These are phyloP conservation scores for Cystoderma amianthinum DNA, from an alignment of 768 basidiomycete genomes.

Conservation along the genomic window DNA sequence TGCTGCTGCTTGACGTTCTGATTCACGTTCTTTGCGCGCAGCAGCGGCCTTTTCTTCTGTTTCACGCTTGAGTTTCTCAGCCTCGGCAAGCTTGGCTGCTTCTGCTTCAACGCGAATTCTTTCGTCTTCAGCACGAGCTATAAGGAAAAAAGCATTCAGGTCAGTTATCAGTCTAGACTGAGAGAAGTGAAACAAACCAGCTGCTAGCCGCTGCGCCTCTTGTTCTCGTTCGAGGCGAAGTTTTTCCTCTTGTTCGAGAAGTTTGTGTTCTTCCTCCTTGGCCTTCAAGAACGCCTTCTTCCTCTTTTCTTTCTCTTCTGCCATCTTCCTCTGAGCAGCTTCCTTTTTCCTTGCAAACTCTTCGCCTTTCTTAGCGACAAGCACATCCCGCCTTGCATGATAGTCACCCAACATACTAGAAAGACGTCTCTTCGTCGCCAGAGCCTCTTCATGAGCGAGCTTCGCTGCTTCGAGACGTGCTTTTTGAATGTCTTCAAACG, in stretches of 20 bases:
- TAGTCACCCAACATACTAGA: slow-evolving; percentile 71
- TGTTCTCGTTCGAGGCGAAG: slow-evolving; percentile 43
- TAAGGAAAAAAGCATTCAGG: slow-evolving; percentile 18
- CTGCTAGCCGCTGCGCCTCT: slow-evolving; percentile 39
- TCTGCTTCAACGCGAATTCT: slow-evolving; percentile 41
- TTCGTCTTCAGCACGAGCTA: slow-evolving; percentile 50
- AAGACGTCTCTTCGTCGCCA: slow-evolving; percentile 73
- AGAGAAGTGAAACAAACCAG: slow-evolving; percentile 31
- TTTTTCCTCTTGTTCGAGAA: slow-evolving; percentile 31
- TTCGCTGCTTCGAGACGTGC: slow-evolving; percentile 49
- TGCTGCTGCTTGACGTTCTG: slow-evolving; percentile 38
- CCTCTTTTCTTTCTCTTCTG: slow-evolving; percentile 79
- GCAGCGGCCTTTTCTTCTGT: slow-evolving; percentile 51
- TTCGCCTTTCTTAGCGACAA: slow-evolving; percentile 52
- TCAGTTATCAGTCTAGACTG: background rate
- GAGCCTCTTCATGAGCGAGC: slow-evolving; percentile 52
- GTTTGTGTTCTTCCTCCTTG: slow-evolving; percentile 49
- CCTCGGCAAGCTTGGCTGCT: slow-evolving; percentile 31
- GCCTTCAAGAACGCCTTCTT: slow-evolving; percentile 47
- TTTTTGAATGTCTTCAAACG: slow-evolving; percentile 57
- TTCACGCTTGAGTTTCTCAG: slow-evolving; percentile 50
- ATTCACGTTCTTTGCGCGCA: slow-evolving; percentile 45
- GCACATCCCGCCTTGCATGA: slow-evolving; percentile 35
- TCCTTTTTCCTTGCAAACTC: slow-evolving; percentile 59
- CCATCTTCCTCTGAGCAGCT: slow-evolving; percentile 60